Evolutionary conservation across 495 filamentous ascomycete species (phyloP).

Genomic region (Penicillium flavigenum): DNA sequence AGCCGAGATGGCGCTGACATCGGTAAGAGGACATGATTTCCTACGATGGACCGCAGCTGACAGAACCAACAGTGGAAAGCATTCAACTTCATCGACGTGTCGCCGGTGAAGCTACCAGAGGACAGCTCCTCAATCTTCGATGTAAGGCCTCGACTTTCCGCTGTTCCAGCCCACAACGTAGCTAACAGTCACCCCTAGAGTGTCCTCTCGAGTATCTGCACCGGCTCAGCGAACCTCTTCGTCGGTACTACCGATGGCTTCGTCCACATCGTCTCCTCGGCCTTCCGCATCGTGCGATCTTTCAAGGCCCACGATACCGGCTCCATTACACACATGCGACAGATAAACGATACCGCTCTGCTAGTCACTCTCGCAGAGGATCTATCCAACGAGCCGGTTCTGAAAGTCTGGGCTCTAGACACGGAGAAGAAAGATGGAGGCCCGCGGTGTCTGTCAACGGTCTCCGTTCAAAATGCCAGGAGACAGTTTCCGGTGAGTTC

Average conservation of each 20-base stretch:
- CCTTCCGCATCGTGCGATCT: slow-evolving; percentile 81
- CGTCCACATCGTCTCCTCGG: slow-evolving; percentile 79
- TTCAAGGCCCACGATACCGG: slow-evolving; percentile 81
- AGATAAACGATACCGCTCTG: slow-evolving; percentile 82
- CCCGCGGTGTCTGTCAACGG: slow-evolving; percentile 80
- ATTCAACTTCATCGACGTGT: slow-evolving; percentile 98
- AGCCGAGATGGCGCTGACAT: slow-evolving; percentile 50
- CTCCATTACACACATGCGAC: slow-evolving; percentile 91
- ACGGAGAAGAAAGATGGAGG: slow-evolving; percentile 91
- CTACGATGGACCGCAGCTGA: slow-evolving; percentile 1
- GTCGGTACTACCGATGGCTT: slow-evolving; percentile 79
- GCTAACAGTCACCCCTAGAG: slow-evolving; percentile 43
- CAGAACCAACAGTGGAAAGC: slow-evolving; percentile 77
- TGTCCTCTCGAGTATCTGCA: slow-evolving; percentile 67
- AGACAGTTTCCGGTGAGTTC: slow-evolving; percentile 79
- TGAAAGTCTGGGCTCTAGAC: slow-evolving; percentile 97
- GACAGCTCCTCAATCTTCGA: slow-evolving; percentile 63
- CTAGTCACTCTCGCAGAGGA: slow-evolving; percentile 89
- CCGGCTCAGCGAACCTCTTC: slow-evolving; percentile 88
- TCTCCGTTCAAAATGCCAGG: slow-evolving; percentile 85
- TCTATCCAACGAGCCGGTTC: slow-evolving; percentile 75
- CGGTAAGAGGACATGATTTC: slow-evolving; percentile 27
- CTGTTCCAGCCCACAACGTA: slow-evolving; percentile 1
- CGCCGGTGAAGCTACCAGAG: slow-evolving; percentile 75
- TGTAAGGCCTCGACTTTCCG: slow-evolving; percentile 49